A percentile compares a stretch with the other conserved stretches of the same genome.
These are phyloP conservation scores for Niveomyces coronatus DNA, from an alignment of 2,329 filamentous ascomycete species.

Conservation along the genomic window DNA sequence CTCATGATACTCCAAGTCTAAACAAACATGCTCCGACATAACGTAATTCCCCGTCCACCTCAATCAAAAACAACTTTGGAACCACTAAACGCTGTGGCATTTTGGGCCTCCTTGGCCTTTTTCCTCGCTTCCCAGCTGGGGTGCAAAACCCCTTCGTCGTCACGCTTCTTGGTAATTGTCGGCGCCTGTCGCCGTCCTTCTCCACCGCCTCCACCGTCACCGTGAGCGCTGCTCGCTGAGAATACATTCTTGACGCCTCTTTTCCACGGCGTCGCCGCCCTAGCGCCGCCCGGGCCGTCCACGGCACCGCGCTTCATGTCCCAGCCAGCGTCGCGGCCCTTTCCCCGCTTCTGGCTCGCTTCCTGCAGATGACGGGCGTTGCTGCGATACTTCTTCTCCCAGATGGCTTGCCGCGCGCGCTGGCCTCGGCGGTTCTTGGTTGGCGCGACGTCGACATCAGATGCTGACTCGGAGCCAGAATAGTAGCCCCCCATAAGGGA, in stretches of 20 bases:
- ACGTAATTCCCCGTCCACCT: neutral
- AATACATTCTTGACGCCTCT: conserved; percentile 34
- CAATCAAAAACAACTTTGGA: conserved; percentile 51
- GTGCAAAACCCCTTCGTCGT: conserved; percentile 47
- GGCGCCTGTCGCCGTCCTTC: conserved; percentile 18
- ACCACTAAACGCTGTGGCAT: conserved; percentile 42
- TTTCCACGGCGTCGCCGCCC: conserved; percentile 40
- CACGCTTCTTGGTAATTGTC: conserved; percentile 30
- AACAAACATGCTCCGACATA: too few species aligned
- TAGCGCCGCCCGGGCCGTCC: conserved; percentile 31
- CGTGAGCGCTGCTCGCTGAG: conserved; percentile 12
- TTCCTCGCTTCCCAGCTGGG: conserved; percentile 56
- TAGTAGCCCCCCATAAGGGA: conserved; percentile 72
- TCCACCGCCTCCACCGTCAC: conserved; percentile 10
- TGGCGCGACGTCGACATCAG: conserved; percentile 52
- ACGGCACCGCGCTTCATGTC: conserved; percentile 47
- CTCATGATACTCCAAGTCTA: too few species aligned
- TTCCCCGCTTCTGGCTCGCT: conserved; percentile 20
- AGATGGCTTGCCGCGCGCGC: conserved; percentile 65
- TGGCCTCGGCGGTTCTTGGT: conserved; percentile 69
- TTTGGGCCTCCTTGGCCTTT: conserved; percentile 47
- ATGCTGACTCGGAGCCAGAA: conserved; percentile 62
- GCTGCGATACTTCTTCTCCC: conserved; percentile 69
- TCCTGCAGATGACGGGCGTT: conserved; percentile 55
- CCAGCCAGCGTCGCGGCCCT: conserved; percentile 42